Percentiles rank a stretch among this genome's conserved stretches.
Conservation (phyloP, 2,329 filamentous ascomycete species). For the Hirsutella thompsonii region DNA sequence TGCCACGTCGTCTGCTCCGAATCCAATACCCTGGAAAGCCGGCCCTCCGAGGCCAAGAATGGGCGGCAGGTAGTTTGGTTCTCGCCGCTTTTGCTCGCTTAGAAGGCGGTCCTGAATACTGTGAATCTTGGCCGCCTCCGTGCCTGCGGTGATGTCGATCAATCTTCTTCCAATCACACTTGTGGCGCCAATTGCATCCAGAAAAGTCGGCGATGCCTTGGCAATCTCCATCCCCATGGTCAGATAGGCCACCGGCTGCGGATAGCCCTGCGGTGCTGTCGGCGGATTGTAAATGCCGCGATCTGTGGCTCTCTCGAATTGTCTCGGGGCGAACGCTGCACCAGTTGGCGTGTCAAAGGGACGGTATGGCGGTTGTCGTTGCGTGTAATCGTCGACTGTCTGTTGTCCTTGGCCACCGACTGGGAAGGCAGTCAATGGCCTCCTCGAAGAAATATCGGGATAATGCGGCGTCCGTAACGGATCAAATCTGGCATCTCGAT, state of each 20-base stretch:
- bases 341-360: constrained; percentile 41
- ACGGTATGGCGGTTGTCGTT: constrained; percentile 34
- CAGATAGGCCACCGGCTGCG: constrained; percentile 43
- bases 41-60: constrained; percentile 45
- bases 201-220: constrained; percentile 42
- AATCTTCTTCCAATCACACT: constrained; percentile 36
- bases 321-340: constrained; percentile 30
- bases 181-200: constrained; percentile 38
- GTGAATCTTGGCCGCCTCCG: constrained; percentile 39
- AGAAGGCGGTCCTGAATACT: constrained; percentile 38
- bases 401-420: constrained; percentile 27
- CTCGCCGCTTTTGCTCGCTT: constrained; percentile 42
- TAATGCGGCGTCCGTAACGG: constrained; percentile 31
- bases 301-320: constrained; percentile 39
- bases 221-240: constrained; percentile 45
- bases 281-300: constrained; percentile 34
- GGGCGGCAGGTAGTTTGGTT: constrained; percentile 51
- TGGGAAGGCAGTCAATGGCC: constrained; percentile 38
- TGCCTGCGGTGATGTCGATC: constrained; percentile 36
- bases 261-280: constrained; percentile 24
- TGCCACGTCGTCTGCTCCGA: constrained; percentile 37
- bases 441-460: constrained; percentile 31
- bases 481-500: constrained; percentile 48
- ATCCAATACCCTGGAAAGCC: constrained; percentile 41
- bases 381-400: constrained; percentile 32